These are phyloP conservation scores for Cryphonectria nitschkei DNA, from an alignment of 2,329 filamentous ascomycete genomes.

Conservation along the genomic window DNA sequence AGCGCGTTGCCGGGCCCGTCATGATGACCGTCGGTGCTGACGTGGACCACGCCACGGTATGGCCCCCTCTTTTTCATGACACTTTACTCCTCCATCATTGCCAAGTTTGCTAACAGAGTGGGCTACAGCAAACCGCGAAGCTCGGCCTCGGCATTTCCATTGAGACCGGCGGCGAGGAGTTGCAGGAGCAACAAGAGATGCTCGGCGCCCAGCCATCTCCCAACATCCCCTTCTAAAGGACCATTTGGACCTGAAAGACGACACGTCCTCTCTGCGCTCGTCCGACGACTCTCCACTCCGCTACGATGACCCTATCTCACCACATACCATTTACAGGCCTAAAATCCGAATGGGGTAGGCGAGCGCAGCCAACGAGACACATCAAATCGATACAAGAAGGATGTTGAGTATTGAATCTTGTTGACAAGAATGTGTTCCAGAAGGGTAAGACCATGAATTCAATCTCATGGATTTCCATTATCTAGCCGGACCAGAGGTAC, in stretches of 20 bases:
- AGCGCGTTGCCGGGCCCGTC: constrained; percentile 90
- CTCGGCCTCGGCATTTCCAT: constrained; percentile 92
- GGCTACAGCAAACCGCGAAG: constrained; percentile 83
- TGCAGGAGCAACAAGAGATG: constrained; percentile 81
- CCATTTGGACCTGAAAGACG: background rate
- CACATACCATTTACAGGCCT: constrained; percentile 13
- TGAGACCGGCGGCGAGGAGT: constrained; percentile 80
- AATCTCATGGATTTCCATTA: background rate
- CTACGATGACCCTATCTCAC: constrained; percentile 25
- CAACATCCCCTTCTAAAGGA: constrained; percentile 68
- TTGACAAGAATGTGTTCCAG: background rate
- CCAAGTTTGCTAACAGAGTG: constrained; percentile 35
- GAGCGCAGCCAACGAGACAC: constrained; percentile 19
- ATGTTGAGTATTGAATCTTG: background rate
- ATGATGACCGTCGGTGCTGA: constrained; percentile 95
- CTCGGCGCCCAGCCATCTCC: constrained; percentile 55
- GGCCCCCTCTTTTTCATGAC: constrained; percentile 40
- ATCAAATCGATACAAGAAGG: constrained; percentile 2
- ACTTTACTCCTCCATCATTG: background rate
- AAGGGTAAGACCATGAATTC: background rate
- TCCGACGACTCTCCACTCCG: constrained; percentile 33
- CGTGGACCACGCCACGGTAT: constrained; percentile 92
- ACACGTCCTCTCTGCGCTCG: constrained; percentile 14
- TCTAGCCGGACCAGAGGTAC: background rate
- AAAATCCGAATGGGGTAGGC: constrained; percentile 22